These are phyloP conservation scores for Didymella exigua DNA, from an alignment of 2,329 filamentous ascomycete genomes.

Conservation along the genomic window DNA sequence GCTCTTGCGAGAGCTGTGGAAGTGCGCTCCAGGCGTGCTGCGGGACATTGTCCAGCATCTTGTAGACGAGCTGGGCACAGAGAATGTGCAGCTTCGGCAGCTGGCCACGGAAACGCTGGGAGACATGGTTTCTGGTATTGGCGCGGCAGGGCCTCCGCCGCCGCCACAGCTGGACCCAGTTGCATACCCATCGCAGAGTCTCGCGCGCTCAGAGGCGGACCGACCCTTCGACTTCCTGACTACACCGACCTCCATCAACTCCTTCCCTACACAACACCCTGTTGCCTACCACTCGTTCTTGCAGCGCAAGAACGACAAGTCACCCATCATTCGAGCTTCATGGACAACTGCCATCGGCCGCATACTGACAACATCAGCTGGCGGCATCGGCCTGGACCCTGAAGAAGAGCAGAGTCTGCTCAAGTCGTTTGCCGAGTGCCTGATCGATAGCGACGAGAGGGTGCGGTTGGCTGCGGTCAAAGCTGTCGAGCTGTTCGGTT, in stretches of 20 bases:
- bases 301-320: conserved; percentile 85
- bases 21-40: conserved; percentile 83
- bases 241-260: conserved; percentile 83
- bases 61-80: conserved; percentile 87
- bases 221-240: conserved; percentile 67
- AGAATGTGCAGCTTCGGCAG: conserved; percentile 83
- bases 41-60: conserved; percentile 93
- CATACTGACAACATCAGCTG: conserved; percentile 88
- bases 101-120: conserved; percentile 93
- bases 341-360: conserved; percentile 86
- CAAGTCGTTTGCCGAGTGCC: conserved; percentile 74
- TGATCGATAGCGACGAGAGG: conserved; percentile 87
- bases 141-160: conserved; percentile 83
- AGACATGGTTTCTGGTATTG: conserved; percentile 92
- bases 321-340: conserved; percentile 76
- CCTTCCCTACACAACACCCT: conserved; percentile 82
- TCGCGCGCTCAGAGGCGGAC: conserved; percentile 47
- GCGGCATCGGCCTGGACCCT: conserved; percentile 82
- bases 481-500: conserved; percentile 78
- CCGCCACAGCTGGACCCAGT: conserved; percentile 75
- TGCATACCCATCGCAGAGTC: conserved; percentile 77
- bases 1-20: conserved; percentile 90
- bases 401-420: conserved; percentile 81
- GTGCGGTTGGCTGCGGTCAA: conserved; percentile 89
- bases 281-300: conserved; percentile 83